These are phyloP conservation scores for Malus hybrid DNA, from an alignment of 331 rosid species.

Conservation along the genomic window DNA sequence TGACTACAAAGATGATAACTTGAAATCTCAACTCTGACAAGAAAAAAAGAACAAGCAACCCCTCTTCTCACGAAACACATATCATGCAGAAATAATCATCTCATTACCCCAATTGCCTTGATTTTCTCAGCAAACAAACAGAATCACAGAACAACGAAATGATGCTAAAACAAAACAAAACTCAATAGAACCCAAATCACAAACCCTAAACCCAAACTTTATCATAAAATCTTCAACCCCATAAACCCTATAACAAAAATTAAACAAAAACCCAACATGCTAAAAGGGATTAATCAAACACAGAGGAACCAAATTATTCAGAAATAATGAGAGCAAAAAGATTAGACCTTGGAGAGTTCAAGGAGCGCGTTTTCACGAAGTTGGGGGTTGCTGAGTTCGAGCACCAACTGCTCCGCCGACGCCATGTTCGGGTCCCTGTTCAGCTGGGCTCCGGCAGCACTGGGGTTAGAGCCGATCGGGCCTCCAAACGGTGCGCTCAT, in stretches of 20 bases:
- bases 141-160: background rate
- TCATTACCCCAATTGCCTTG: background rate
- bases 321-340: background rate
- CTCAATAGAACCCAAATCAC: background rate
- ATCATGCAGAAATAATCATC: background rate
- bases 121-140: background rate
- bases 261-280: background rate
- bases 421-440: constrained; percentile 39
- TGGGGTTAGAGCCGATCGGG: constrained; percentile 18
- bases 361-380: constrained; percentile 64
- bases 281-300: background rate
- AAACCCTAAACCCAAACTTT: background rate
- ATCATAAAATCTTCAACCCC: background rate
- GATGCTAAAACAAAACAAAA: background rate
- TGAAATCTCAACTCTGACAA: background rate
- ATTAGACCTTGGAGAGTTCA: constrained; percentile 68
- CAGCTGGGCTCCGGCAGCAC: constrained; percentile 21
- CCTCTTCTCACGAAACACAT: background rate
- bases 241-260: background rate
- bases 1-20: background rate
- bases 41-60: background rate
- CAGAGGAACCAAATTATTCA: background rate
- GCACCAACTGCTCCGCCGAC: constrained; percentile 47
- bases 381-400: constrained; percentile 54
- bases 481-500: constrained; percentile 32